Conservation (phyloP, 1,284 basidiomycete genomes). For the Irpex lacteus region DNA sequence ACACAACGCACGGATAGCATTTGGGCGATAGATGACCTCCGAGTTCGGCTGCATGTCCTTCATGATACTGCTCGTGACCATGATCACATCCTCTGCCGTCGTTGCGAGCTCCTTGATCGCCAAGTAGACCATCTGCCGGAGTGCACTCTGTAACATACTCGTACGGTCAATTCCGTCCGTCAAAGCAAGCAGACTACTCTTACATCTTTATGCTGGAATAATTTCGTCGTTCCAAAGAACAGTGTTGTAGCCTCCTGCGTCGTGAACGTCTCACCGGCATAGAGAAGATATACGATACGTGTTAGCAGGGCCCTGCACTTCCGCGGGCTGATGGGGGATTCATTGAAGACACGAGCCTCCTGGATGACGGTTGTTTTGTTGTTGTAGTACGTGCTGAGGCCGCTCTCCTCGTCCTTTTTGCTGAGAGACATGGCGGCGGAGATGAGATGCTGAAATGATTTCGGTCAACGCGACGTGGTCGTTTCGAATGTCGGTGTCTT, state of each 20-base stretch:
- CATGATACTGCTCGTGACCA: constrained; percentile 99
- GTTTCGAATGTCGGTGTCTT: constrained; percentile 4
- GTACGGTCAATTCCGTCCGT: constrained; percentile 2
- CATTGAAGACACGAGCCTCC: constrained; percentile 99
- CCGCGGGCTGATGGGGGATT: constrained; percentile 94
- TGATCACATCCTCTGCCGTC: constrained; percentile 98
- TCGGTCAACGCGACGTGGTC: constrained; percentile 18
- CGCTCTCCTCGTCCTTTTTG: constrained; percentile 92
- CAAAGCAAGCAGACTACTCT: constrained; percentile 34
- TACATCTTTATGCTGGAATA: constrained; percentile 99
- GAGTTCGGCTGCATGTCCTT: constrained; percentile 99
- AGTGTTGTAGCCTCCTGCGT: constrained; percentile 96
- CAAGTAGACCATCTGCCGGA: constrained; percentile 98
- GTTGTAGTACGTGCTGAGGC: constrained; percentile 84
- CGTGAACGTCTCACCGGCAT: constrained; percentile 93
- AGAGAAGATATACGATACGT: constrained; percentile 94
- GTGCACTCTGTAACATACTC: constrained; percentile 63
- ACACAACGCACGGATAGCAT: constrained; percentile 95
- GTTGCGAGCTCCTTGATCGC: constrained; percentile 97
- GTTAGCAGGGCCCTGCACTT: constrained; percentile 97
- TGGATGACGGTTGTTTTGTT: constrained; percentile 97
- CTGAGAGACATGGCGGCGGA: constrained; percentile 65
- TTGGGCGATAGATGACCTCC: constrained; percentile 98
- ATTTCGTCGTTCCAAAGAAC: constrained; percentile 98
- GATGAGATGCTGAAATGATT: constrained; percentile 1